These are phyloP conservation scores for Solanum pimpinellifolium DNA, from an alignment of 257 asterid genomes.

Conservation along the genomic window DNA sequence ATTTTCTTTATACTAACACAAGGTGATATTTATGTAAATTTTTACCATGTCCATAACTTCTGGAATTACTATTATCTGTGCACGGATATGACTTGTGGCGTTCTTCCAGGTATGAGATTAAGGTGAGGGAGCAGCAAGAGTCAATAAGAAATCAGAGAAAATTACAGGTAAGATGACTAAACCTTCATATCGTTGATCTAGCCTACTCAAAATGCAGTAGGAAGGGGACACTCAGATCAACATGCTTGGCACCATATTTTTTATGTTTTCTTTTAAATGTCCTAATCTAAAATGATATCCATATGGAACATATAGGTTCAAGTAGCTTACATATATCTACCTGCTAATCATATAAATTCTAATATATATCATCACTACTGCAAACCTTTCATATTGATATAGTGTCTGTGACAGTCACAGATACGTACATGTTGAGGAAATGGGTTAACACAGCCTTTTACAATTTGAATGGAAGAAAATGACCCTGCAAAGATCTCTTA, in stretches of 20 bases:
- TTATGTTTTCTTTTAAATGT: not conserved
- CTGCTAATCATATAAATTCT: not conserved
- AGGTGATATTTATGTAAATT: not conserved
- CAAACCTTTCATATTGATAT: not conserved
- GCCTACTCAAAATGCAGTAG: not conserved
- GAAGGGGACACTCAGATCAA: not conserved
- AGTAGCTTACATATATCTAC: not conserved
- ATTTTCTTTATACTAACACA: not conserved
- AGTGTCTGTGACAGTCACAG: not conserved
- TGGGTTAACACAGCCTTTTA: not conserved
- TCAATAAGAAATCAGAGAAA: constrained; percentile 72
- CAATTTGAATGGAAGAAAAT: not conserved
- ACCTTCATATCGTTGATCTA: not conserved
- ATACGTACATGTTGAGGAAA: not conserved
- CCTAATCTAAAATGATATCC: not conserved
- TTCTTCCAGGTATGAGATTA: constrained; percentile 83
- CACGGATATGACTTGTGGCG: not conserved
- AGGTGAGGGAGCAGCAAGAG: constrained; percentile 88
- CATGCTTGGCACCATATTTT: not conserved
- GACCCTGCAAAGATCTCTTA: not conserved
- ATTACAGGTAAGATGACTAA: constrained; percentile 46
- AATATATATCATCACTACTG: not conserved
- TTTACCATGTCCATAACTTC: not conserved
- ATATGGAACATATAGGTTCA: not conserved
- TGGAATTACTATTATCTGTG: not conserved